A percentile compares a stretch with the other conserved stretches of the same genome.
Conservation (phyloP, 306 rosid species). For the Styphnolobium japonicum region DNA sequence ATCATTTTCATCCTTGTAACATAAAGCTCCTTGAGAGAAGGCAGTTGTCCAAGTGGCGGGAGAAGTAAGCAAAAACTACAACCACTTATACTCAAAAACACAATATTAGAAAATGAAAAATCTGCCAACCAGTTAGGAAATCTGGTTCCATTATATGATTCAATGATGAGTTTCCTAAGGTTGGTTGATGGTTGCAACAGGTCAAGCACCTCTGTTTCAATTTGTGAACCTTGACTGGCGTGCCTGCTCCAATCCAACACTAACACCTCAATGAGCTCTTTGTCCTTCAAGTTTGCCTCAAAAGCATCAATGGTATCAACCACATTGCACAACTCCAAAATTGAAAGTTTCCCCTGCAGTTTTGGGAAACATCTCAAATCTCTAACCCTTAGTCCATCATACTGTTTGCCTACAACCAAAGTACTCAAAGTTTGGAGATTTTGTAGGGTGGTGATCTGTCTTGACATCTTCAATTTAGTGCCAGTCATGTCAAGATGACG, state of each 20-base stretch:
- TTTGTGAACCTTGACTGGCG: neutral
- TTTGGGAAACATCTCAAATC: neutral
- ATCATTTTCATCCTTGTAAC: neutral
- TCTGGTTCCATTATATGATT: neutral
- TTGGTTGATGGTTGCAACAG: constrained; percentile 1
- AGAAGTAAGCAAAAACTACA: neutral
- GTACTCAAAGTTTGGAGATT: neutral
- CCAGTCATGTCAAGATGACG: neutral
- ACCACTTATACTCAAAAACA: neutral
- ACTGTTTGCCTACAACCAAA: neutral
- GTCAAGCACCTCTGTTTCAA: neutral
- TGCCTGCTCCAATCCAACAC: neutral
- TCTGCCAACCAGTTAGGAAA: constrained; percentile 1
- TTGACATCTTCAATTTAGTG: constrained; percentile 2
- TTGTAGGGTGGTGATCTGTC: neutral
- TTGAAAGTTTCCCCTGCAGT: neutral
- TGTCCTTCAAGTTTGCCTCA: neutral
- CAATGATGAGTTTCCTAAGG: neutral
- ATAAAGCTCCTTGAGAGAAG: constrained; percentile 14
- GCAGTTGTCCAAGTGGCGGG: neutral
- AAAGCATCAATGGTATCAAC: neutral
- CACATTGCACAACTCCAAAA: neutral
- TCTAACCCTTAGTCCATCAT: neutral
- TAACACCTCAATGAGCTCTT: neutral
- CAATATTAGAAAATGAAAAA: neutral